Evolutionary conservation across 2,329 filamentous ascomycete genomes (phyloP), one percentile per base, ranked within the genome.

Genomic region (Neoscytalidium dimidiatum): DNA sequence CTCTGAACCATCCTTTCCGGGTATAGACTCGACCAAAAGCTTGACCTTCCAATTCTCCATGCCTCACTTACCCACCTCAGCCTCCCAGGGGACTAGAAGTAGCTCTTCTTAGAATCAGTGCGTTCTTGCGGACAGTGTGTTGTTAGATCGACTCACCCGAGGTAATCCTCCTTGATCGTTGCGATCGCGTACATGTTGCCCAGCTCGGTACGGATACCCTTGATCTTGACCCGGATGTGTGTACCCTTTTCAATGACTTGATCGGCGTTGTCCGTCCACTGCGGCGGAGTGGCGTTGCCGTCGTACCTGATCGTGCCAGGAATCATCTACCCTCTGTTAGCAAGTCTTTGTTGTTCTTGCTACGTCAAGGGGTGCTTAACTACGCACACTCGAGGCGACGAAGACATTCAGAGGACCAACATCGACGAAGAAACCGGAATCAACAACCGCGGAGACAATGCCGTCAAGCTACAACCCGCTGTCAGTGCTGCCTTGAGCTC

Each of bases 171-270:
- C 80, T 96, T 97, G 82, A 99, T 97, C 71, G 92, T 98, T 67
- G 94, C 95, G 77, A 99, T 96, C 41, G 94, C 95, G 85, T 91
- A 97, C 86, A 99, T 96, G 76, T 92, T 90, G 68, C 92, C 92
- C 60, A 98, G 92, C 77, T 98, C 95, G 69, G 92, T 94, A 79
- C 96, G 88, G 58, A 94, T 91, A 79, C 95, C 95, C 71, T 97
- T 92, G 68, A 99, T 90, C 81, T 97, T 97, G 69, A 98, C 88
- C 52, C 95, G 91, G 68, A 99, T 88, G 72, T 97, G 94, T 17
- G 94, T 96, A 53, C 93, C 92, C 66, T 93, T 92, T 80, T 98
- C 94, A 73, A 99, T 96, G 38, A 93, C 90, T 69, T 94, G 92
- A 69, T 97, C 95, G 68, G 92, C 92, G 73, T 97, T 94, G 78